Conservation (phyloP, 2,329 filamentous ascomycete species). For the Septoria linicola region DNA sequence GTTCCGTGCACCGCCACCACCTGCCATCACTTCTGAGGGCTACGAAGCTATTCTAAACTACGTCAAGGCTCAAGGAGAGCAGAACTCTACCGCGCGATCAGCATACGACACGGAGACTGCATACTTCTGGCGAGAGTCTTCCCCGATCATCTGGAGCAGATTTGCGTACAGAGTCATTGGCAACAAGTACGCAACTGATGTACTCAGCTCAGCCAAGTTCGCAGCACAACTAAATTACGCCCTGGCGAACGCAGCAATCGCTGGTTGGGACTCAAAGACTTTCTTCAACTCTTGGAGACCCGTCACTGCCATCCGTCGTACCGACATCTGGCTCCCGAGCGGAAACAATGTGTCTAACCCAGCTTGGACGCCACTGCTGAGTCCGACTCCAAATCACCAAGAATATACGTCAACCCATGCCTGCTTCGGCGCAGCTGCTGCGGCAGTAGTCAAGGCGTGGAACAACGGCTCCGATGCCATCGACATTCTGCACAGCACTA, state of each 20-base stretch:
- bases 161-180: conserved; percentile 31
- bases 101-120: conserved; percentile 32
- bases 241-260: conserved; percentile 34
- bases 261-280: conserved; percentile 32
- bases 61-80: conserved; percentile 30
- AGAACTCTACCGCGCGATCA: conserved; percentile 31
- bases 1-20: conserved; percentile 30
- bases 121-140: conserved; percentile 35
- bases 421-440: conserved; percentile 32
- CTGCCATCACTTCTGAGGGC: conserved; percentile 24
- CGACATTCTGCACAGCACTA: conserved; percentile 30
- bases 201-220: conserved; percentile 32
- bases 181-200: conserved; percentile 26
- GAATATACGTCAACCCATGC: conserved; percentile 36
- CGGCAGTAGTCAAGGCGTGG: conserved; percentile 29
- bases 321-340: conserved; percentile 29
- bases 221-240: conserved; percentile 36
- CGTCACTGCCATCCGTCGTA: conserved; percentile 26
- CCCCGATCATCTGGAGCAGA: conserved; percentile 32
- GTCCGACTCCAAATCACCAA: conserved; percentile 32
- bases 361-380: conserved; percentile 31
- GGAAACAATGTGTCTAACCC: conserved; percentile 26
- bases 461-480: conserved; percentile 27
- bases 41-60: conserved; percentile 29
- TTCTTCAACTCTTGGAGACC: conserved; percentile 34